phyloP scores from a whole-genome alignment of 345 rosid genomes.

The Eucalyptus regnans region DNA sequence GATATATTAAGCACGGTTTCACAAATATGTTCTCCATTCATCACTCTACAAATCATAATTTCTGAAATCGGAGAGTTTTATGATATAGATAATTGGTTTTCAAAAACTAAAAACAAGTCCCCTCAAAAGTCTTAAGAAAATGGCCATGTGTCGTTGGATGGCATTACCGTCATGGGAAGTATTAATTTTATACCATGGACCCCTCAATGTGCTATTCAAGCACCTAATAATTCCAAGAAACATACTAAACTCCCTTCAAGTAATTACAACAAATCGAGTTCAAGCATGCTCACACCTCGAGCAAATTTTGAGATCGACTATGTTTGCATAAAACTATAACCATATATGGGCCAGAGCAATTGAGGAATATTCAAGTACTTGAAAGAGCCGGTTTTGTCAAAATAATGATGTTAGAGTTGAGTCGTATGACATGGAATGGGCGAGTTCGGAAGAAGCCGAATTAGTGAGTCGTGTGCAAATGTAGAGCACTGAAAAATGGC shows the following conservation, averaged over 20 bases:
- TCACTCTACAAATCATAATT: fast-evolving
- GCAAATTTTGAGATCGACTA: background rate
- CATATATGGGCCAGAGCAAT: background rate
- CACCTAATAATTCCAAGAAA: background rate
- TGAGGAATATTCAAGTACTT: background rate
- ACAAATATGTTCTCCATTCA: background rate
- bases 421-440: background rate
- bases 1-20: background rate
- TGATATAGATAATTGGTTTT: too few species aligned
- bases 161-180: background rate
- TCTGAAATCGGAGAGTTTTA: fast-evolving
- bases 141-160: background rate
- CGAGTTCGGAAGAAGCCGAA: background rate
- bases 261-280: background rate
- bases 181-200: background rate
- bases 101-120: background rate
- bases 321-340: background rate
- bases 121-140: background rate
- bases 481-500: background rate
- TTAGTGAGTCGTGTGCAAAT: background rate
- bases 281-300: background rate
- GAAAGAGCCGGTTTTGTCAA: background rate
- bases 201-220: background rate
- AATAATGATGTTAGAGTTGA: background rate
- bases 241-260: background rate